Base-by-base conservation (phyloP, 345 rosid species). In the Lumnitzera racemosa region DNA sequence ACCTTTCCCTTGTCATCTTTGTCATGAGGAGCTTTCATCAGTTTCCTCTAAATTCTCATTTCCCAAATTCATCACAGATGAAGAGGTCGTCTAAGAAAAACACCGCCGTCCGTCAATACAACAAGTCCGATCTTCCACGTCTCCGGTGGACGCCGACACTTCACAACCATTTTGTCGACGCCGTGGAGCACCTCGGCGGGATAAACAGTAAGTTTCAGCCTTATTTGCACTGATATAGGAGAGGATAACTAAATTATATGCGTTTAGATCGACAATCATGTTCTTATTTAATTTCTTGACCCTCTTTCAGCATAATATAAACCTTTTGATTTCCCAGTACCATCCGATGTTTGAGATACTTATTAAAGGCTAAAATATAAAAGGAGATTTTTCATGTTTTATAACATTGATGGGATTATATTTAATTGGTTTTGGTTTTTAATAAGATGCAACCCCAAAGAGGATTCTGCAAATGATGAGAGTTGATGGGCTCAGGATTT, bases 361-460 rank as follows among this genome's bases (percentile, higher is more conserved):
- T 27, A 5, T 27, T 27, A 27, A 27, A 27, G 31, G 31, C 5
- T 27, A 5, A 27, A 27, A 27, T 2, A 27, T 20, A 20, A 20
- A 20, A 20, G 20, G 1, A 27, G 5, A 27, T 27, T 27, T 2
- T 27, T 27, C 31, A 27, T 5, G 3, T 27, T 27, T 27, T 5
- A 27, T 20, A 20, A 27, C 5, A 27, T 27, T 27, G 5, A 5
- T 27, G 31, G 5, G 31, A 27, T 27, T 27, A 27, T 27, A 27
- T 27, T 24, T 27, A 23, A 12, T 57, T 15, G 8, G 49, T 24
- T 61, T 3, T 25, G 54, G 43, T 15, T 27, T 58, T 27, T 31
- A 50, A 55, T 51, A 75, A 80, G 84, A 59, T 27, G 84, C 84
- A 20, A 72, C 84, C 4, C 84, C 84, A 0, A 80, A 74, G 77